These are phyloP conservation scores for Candida glucosophila DNA, from an alignment of 1,139 yeast species.

Conservation along the genomic window DNA sequence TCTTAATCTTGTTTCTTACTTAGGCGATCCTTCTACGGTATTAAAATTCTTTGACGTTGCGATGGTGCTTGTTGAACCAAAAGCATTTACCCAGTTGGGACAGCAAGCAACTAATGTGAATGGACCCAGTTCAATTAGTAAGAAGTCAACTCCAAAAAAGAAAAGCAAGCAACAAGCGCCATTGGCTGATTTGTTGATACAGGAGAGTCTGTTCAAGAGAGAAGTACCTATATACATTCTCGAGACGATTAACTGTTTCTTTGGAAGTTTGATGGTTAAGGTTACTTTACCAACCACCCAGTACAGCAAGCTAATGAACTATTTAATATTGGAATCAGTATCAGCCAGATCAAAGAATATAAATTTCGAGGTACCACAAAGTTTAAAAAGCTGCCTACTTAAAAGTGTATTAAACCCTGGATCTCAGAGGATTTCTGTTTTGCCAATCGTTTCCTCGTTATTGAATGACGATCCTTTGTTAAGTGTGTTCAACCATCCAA, in stretches of 20 bases:
- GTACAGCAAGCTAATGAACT: conserved; percentile 53
- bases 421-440: conserved; percentile 47
- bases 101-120: too few species aligned
- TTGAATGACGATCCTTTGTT: conserved; percentile 34
- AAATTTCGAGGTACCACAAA: conserved; percentile 19
- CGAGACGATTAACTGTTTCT: conserved; percentile 36
- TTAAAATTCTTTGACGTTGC: too few species aligned
- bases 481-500: conserved; percentile 62
- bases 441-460: conserved; percentile 60
- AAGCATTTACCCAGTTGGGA: too few species aligned
- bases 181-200: conserved; percentile 64
- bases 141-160: too few species aligned
- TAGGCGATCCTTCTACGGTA: too few species aligned
- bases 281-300: conserved; percentile 54
- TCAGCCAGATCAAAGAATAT: conserved; percentile 17
- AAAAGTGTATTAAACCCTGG: conserved; percentile 60
- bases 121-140: too few species aligned
- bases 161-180: too few species aligned
- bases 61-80: too few species aligned
- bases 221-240: conserved; percentile 32
- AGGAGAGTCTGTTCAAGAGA: conserved; percentile 47
- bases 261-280: conserved; percentile 39
- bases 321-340: conserved; percentile 42
- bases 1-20: too few species aligned
- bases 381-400: conserved; percentile 35